phyloP scores from a whole-genome alignment of 257 asterid genomes.

The Penstemon davidsonii region DNA sequence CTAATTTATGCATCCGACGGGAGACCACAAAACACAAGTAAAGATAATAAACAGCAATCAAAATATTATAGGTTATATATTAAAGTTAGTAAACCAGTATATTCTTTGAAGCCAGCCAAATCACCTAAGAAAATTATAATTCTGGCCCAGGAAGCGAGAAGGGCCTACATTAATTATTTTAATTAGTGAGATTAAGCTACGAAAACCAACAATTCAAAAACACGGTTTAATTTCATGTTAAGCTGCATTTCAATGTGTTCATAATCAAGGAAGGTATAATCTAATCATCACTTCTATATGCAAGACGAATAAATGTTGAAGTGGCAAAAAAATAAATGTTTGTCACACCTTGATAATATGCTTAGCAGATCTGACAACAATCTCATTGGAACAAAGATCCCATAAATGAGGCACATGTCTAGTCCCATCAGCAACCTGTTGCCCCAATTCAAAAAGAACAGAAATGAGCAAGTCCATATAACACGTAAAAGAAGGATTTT shows the following conservation, averaged over 20 bases:
- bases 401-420: no score
- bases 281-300: constrained; percentile 1
- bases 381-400: no score
- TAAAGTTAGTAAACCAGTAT: not conserved
- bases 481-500: not conserved
- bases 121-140: not conserved
- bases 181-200: not conserved
- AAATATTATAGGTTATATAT: not conserved
- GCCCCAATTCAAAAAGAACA: constrained; percentile 26
- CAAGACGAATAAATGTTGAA: constrained; percentile 13
- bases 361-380: no score
- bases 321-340: no score
- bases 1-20: not conserved
- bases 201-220: not conserved
- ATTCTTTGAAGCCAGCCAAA: not conserved
- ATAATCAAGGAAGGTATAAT: constrained; percentile 3
- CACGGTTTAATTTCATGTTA: no score
- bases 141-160: not conserved
- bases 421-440: constrained; percentile 85
- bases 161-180: not conserved
- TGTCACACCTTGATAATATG: constrained; percentile 82
- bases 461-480: constrained; percentile 1
- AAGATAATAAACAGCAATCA: not conserved
- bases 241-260: constrained; percentile 2
- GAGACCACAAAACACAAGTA: not conserved